Percentiles rank a stretch among this genome's conserved stretches.
phyloP scores from a whole-genome alignment of 345 rosid genomes.

The Pistacia integerrima region DNA sequence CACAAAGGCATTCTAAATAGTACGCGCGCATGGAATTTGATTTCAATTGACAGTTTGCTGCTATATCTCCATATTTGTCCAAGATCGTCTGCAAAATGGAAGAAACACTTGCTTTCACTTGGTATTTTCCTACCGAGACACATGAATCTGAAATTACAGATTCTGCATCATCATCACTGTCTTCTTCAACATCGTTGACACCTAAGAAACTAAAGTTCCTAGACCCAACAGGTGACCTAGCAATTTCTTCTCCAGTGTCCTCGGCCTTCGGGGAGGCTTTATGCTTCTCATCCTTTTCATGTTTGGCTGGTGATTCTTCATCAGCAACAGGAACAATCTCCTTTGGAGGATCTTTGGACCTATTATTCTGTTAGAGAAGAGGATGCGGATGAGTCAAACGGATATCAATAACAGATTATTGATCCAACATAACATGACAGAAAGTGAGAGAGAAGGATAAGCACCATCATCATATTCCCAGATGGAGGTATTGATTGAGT shows the following conservation, averaged over 20 bases:
- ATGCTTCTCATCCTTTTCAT: conserved; percentile 28
- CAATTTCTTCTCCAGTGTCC: conserved; percentile 18
- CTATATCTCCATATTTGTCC: conserved; percentile 76
- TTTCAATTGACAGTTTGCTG: conserved; percentile 67
- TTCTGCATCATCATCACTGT: conserved; percentile 48
- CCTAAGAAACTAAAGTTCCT: conserved; percentile 50
- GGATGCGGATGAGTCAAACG: neutral
- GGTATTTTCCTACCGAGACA: conserved; percentile 73
- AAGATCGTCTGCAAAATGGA: conserved; percentile 55
- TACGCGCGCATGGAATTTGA: conserved; percentile 70
- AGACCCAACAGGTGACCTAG: conserved; percentile 20
- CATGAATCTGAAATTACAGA: conserved; percentile 67
- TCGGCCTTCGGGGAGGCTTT: conserved; percentile 21
- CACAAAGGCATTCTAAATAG: conserved; percentile 72
- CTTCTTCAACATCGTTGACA: conserved; percentile 33
- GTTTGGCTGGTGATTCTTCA: conserved; percentile 19
- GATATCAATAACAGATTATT: neutral
- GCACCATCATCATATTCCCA: too few relatives aligned
- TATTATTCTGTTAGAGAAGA: conserved; percentile 29
- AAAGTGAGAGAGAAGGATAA: neutral
- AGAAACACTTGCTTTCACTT: conserved; percentile 56
- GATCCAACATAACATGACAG: neutral
- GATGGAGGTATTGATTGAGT: too few relatives aligned
- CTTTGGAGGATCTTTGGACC: conserved; percentile 24
- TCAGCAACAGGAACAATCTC: neutral